Evolutionary conservation across 805 yeast genomes (phyloP), one percentile per base, ranked within the genome.

Genomic region (Saccharomycopsis schoenii): DNA sequence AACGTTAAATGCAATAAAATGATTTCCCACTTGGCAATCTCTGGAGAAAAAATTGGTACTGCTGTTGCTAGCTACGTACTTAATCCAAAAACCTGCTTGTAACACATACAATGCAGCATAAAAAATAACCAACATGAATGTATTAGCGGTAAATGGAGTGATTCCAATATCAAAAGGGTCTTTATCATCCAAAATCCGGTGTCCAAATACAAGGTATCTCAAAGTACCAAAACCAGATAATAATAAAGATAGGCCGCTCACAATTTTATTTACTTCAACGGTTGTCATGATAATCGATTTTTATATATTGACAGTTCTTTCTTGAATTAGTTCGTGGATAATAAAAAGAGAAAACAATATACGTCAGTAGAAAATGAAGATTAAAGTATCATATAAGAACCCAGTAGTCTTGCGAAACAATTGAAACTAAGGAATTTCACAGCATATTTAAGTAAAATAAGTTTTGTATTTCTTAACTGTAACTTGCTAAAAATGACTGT

Each of bases 91-190:
- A 42, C 75, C 67, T 42, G 80, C 68, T 71, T 88, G 96, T 43
- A 79, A 68, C 1, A 81, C 61, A 62, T 80, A 78, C 29, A 81
- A 73, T 39, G 83, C 62, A 1, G 74, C 74, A 92, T 92, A 88
- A 72, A 77, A 88, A 12, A 80, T 71, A 52, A 82, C 70, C 1
- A 78, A 71, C 15, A 83, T 74, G 14, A 82, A 61, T 12, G 78
- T 70, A 62, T 79, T 77, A 15, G 83, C 83, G 1, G 90, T 80
- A 75, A 88, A 88, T 14, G 96, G 94, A 2, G 94, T 89, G 67
- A 79, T 76, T 5, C 78, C 79, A 8, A 81, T 81, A 69, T 67
- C 72, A 61, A 76, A 78, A 37, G 83, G 81, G 60, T 77, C 76
- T 56, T 70, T 67, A 43, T 68, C 71, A 57, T 65, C 58, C 24